Base-by-base conservation (phyloP, 1,284 basidiomycete species). In the Psilocybe mexicana region DNA sequence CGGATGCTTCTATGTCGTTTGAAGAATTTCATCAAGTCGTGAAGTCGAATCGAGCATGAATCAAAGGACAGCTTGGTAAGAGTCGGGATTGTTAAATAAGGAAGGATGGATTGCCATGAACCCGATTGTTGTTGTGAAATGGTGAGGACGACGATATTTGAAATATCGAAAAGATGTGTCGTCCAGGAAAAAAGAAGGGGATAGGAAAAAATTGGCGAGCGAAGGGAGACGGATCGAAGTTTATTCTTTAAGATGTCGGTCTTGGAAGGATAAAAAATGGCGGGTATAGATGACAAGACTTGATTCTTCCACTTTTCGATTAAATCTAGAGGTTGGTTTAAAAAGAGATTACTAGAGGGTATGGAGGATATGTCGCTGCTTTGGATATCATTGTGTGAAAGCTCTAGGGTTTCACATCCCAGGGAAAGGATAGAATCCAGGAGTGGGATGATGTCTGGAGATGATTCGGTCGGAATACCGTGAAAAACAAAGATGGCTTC, bases 161-260 rank as follows among this genome's bases (percentile, higher is more conserved):
- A 64, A 23, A 43, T 38, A 47, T 62, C 68, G 14, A 73, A 62
- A 7, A 63, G 63, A 10, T 55, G 43, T 12, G 71, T 55, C 2
- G 67, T 71, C 70, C 70, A 71, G 7, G 33, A 52, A 51, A 47
- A 63, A 8, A 65, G 56, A 18, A 59, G 56, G 6, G 63, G 60
- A 23, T 67, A 57, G 46, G 72, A 64, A 2, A 68, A 65, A 54
- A 70, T 49, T n/a, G 63, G 52, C 2, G 67, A 70, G 51, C 66
- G 64, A 11, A 73, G 59, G 36, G 64, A 61, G 35, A 71, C 65
- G 1, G 58, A 55, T 35, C 56, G 51, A 7, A 71, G 61, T 10
- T 10, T 45, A 18, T 54, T 40, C 10, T 55, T 1, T 6, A 28
- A 10, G 8, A 23, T 14, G 30, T 35, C 14, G 30, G 44, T 28